Conservation (phyloP, 2,329 filamentous ascomycete species). For the Xylariaceae sp. region DNA sequence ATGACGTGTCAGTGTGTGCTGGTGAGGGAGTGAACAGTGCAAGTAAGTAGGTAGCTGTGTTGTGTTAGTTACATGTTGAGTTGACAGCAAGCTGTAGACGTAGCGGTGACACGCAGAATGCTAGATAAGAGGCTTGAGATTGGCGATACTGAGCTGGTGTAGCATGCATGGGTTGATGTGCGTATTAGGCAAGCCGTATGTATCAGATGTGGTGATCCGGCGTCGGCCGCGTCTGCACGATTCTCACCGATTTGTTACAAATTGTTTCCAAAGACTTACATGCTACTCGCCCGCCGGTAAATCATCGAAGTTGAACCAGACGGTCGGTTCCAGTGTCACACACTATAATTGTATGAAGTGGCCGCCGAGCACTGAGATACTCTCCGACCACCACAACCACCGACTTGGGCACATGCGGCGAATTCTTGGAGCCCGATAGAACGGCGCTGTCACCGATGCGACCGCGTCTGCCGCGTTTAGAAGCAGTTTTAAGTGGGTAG, state of each 20-base stretch:
- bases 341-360: background rate
- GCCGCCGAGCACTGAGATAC: background rate
- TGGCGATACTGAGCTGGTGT: background rate
- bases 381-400: background rate
- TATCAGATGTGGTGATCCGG: background rate
- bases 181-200: background rate
- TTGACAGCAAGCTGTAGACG: background rate
- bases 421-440: background rate
- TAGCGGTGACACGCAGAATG: background rate
- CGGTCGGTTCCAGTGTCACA: background rate
- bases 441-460: background rate
- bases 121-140: background rate
- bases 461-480: background rate
- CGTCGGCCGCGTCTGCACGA: background rate
- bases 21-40: too few species aligned
- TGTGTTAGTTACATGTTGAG: background rate
- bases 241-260: background rate
- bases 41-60: background rate
- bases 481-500: background rate
- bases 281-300: background rate
- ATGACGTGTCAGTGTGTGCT: too few species aligned
- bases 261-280: background rate
- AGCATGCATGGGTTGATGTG: background rate
- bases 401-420: background rate
- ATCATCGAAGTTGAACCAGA: background rate